Evolutionary conservation across 345 rosid genomes (phyloP).

Genomic region (rapeseed (Brassica napus)): Da-Ae NC_063451.1:27031501-27032000

Average conservation of each 20-base stretch:
- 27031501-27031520: constrained; percentile 30
- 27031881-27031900: no score
- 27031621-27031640: neutral
- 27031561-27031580: neutral
- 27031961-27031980: neutral
- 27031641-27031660: neutral
- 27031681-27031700: neutral
- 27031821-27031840: no score
- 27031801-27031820: no score
- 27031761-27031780: neutral
- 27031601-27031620: neutral
- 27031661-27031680: neutral
- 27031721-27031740: neutral
- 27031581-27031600: neutral
- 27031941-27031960: no score
- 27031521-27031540: constrained; percentile 18
- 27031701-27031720: neutral
- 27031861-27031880: neutral
- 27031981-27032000: no score
- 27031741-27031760: neutral
- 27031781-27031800: no score
- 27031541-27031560: neutral
- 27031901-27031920: no score
- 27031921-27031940: no score
- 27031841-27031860: no score